Evolutionary conservation across 148 eudicot genomes (phyloP), one percentile per base, ranked within the genome.

Genomic region (Fagopyrum tataricum): DNA sequence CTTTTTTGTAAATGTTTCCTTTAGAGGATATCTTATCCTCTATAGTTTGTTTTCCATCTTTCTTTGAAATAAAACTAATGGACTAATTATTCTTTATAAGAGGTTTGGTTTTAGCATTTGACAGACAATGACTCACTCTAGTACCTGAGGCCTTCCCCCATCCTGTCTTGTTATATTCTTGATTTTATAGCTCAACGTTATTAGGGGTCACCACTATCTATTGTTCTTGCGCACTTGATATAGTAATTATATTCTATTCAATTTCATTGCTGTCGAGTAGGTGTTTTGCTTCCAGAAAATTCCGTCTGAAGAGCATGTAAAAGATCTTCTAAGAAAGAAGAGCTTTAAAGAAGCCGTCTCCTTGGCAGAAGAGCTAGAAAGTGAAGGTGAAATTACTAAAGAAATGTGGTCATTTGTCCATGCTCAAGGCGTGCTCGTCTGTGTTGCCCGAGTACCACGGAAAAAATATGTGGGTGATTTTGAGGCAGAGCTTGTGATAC

Each of bases 351-450:
- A 96, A 83, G 97, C 90, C 31, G 77, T 90, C 42, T 82, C 96
- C 70, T 81, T 96, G 80, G 91, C 81, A 9, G 90, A 90, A 80
- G 99, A 96, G 82, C 97, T 90, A 68, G 87, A 88, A 49, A 80
- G 79, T 82, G 99, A 92, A 76, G 97, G 97, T 79, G 96, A 90
- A 79, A 84, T 96, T 76, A 83, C 96, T 12, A 83, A 79, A 75
- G 97, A 88, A 74, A 87, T 84, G 84, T 59, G 86, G 44, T 96
- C 96, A 20, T 90, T 96, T 84, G 90, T 92, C 72, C 99, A 90
- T 82, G 97, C 97, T 72, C 99, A 96, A 87, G 88, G n/a, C n/a
- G n/a, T n/a, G n/a, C 97, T 94, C 75, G 98, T 89, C 68, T 91
- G 97, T 78, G 98, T 94, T 59, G 93, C 93, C 59, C 96, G 98